These are phyloP conservation scores for Rhodotorula sp. DNA, from an alignment of 1,284 basidiomycete species.

Conservation along the genomic window DNA sequence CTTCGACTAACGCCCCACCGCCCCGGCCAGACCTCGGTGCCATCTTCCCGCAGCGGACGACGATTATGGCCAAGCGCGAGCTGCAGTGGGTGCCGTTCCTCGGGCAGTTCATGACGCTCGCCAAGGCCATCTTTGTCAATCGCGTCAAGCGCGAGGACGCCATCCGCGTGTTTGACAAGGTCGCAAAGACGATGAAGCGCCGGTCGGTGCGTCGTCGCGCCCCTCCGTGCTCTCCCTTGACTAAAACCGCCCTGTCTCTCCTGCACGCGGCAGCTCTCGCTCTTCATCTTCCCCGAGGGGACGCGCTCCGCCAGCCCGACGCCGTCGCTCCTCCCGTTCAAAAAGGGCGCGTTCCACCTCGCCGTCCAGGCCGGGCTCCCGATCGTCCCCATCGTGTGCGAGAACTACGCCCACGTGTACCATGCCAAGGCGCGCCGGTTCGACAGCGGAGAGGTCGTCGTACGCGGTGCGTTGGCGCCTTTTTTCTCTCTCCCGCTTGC, in stretches of 20 bases:
- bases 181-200: constrained; percentile 72
- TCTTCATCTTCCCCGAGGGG: constrained; percentile 93
- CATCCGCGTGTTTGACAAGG: constrained; percentile 71
- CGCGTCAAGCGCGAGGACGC: constrained; percentile 76
- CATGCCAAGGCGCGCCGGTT: constrained; percentile 58
- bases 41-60: constrained; percentile 77
- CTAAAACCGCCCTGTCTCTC: neutral
- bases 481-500: neutral
- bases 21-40: constrained; percentile 64
- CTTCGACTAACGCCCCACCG: neutral
- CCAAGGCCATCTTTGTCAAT: constrained; percentile 93
- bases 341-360: constrained; percentile 98
- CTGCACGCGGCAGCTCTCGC: constrained; percentile 59
- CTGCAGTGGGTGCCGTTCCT: constrained; percentile 80
- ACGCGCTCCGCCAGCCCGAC: constrained; percentile 73
- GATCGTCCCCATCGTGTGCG: constrained; percentile 86
- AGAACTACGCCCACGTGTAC: constrained; percentile 62
- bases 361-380: constrained; percentile 83
- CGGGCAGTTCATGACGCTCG: constrained; percentile 83
- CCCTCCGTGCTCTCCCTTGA: too few relatives aligned
- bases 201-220: constrained; percentile 53
- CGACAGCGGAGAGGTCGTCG: constrained; percentile 71
- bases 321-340: constrained; percentile 78
- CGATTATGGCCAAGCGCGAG: constrained; percentile 94
- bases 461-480: constrained; percentile 66